Percentiles rank a stretch among this genome's conserved stretches.
These are phyloP conservation scores for Arthrobotrys musiformis DNA, from an alignment of 2,329 filamentous ascomycete genomes.

Conservation along the genomic window DNA sequence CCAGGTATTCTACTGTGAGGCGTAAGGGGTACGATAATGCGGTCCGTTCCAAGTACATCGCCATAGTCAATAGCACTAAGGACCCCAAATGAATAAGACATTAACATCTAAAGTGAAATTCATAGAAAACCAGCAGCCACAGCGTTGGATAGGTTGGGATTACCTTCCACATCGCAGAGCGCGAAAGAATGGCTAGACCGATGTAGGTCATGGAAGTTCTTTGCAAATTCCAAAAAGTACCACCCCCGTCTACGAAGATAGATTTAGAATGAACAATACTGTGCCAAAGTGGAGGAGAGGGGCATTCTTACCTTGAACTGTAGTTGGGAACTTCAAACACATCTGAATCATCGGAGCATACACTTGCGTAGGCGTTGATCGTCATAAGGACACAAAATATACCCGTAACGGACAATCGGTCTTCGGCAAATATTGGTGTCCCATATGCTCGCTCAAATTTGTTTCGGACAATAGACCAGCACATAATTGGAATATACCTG, in stretches of 20 bases:
- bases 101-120: background rate
- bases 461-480: background rate
- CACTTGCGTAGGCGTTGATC: conserved; percentile 18
- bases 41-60: conserved; percentile 57
- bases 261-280: background rate
- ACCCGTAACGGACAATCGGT: background rate
- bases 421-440: conserved; percentile 9
- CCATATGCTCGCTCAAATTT: conserved; percentile 25
- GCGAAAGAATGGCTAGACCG: conserved; percentile 56
- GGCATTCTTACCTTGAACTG: conserved; percentile 16
- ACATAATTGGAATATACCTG: conserved; percentile 8
- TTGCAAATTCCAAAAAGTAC: conserved; percentile 58
- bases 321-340: conserved; percentile 11
- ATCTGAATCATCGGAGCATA: conserved; percentile 19
- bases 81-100: background rate
- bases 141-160: background rate
- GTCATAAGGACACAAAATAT: conserved; percentile 28
- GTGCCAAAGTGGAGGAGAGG: background rate
- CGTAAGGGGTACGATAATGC: conserved; percentile 58
- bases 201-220: conserved; percentile 57
- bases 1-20: conserved; percentile 57
- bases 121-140: background rate
- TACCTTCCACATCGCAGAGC: conserved; percentile 58
- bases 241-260: conserved; percentile 55
- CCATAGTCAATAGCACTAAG: conserved; percentile 57